phyloP scores from a whole-genome alignment of 257 asterid species.

The Plectranthus barbatus region DNA sequence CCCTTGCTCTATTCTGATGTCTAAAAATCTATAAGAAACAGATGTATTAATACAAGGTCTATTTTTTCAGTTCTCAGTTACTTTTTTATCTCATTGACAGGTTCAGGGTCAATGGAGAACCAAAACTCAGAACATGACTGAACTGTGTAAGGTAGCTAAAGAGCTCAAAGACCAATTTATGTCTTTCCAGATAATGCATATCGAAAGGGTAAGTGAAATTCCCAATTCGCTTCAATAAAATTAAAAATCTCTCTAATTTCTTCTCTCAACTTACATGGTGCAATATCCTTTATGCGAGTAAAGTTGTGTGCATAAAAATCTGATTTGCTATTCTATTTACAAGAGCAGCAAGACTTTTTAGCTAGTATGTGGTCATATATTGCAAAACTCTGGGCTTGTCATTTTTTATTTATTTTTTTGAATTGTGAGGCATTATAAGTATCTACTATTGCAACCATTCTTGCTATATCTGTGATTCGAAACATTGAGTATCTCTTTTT shows the following conservation, averaged over 20 bases:
- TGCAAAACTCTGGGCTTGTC: not conserved
- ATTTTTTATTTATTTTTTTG: no score
- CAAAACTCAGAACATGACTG: constrained; percentile 87
- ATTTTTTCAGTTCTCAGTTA: no score
- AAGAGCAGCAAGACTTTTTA: not conserved
- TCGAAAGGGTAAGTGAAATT: constrained; percentile 58
- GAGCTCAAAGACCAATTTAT: constrained; percentile 75
- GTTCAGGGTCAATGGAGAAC: constrained; percentile 94
- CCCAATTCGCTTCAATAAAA: not conserved
- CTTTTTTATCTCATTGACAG: constrained; percentile 22
- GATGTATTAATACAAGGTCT: not conserved
- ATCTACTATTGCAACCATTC: not conserved
- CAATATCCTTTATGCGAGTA: not conserved
- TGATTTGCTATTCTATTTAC: not conserved
- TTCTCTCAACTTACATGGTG: not conserved
- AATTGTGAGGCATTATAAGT: not conserved
- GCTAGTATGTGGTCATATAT: not conserved
- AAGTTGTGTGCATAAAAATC: not conserved
- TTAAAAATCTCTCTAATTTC: not conserved
- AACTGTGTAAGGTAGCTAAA: constrained; percentile 80
- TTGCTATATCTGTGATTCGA: not conserved
- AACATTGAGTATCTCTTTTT: not conserved
- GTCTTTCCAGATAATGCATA: constrained; percentile 72
- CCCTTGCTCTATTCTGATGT: not conserved
- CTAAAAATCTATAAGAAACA: not conserved